Percentiles rank a stretch among this genome's conserved stretches.
phyloP scores from a whole-genome alignment of 2,329 filamentous ascomycete genomes.

The Penicillium sp. region DNA sequence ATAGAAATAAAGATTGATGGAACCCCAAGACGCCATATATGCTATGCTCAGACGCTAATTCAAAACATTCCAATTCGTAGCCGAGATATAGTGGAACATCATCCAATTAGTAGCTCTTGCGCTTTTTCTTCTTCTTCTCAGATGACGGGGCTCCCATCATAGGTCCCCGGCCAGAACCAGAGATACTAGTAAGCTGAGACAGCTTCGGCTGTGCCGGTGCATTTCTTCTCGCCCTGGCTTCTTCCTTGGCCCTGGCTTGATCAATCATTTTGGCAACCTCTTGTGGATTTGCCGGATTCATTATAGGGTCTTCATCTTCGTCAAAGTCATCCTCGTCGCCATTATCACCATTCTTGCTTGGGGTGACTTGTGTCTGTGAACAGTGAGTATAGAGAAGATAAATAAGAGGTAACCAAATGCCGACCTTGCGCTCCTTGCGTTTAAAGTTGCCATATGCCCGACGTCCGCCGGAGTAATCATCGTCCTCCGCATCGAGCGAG shows the following conservation, averaged over 20 bases:
- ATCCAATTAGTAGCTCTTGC: slow-evolving; percentile 16
- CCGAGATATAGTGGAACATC: neutral
- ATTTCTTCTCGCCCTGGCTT: slow-evolving; percentile 21
- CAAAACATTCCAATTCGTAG: neutral
- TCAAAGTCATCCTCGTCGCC: slow-evolving; percentile 16
- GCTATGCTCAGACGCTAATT: slow-evolving; percentile 16
- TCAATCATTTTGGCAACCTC: slow-evolving; percentile 10
- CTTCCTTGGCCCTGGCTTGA: slow-evolving; percentile 12
- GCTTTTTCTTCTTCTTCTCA: slow-evolving; percentile 23
- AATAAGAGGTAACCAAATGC: slow-evolving; percentile 12
- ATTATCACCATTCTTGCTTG: slow-evolving; percentile 12
- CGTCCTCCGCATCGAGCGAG: slow-evolving; percentile 36
- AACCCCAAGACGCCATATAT: slow-evolving; percentile 10
- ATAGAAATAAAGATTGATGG: neutral
- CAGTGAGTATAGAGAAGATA: slow-evolving; percentile 2
- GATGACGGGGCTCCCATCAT: slow-evolving; percentile 2
- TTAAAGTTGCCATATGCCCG: slow-evolving; percentile 42
- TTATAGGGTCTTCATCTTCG: neutral
- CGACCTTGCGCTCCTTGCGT: slow-evolving; percentile 31
- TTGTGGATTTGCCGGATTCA: slow-evolving; percentile 1
- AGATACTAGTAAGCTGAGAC: slow-evolving; percentile 33
- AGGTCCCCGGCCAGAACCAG: slow-evolving; percentile 20
- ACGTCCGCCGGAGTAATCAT: slow-evolving; percentile 34
- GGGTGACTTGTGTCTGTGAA: neutral
- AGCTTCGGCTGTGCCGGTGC: slow-evolving; percentile 11